Conservation (phyloP, 1,139 yeast genomes). For the Candida sp. region DNA sequence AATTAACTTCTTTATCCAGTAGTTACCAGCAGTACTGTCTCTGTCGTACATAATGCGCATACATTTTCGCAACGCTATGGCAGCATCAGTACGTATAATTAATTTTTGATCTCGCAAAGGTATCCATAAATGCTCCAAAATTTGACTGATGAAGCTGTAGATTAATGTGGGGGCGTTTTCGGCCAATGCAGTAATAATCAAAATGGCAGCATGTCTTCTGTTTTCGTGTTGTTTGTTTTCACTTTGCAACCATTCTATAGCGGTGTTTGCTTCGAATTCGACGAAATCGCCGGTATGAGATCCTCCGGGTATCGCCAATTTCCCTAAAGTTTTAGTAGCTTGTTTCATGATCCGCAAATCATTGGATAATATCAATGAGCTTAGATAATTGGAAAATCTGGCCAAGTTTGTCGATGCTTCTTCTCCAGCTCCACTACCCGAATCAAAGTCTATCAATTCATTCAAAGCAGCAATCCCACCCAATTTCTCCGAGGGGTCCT, state of each 20-base stretch:
- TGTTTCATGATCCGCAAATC: conserved; percentile 83
- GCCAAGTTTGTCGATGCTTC: conserved; percentile 90
- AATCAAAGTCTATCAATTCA: conserved; percentile 76
- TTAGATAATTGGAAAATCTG: conserved; percentile 81
- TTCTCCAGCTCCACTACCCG: conserved; percentile 55
- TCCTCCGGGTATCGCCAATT: conserved; percentile 86
- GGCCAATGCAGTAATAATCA: conserved; percentile 81
- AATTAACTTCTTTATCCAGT: conserved; percentile 72
- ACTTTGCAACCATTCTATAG: conserved; percentile 86
- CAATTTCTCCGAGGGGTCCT: conserved; percentile 66
- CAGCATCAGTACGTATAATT: conserved; percentile 78
- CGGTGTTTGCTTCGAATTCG: conserved; percentile 85
- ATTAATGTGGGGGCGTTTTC: conserved; percentile 84
- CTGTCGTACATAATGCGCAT: conserved; percentile 75
- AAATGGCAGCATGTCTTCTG: conserved; percentile 87
- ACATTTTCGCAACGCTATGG: conserved; percentile 75
- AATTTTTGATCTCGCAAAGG: conserved; percentile 80
- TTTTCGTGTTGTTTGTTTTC: conserved; percentile 74
- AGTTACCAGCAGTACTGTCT: conserved; percentile 65
- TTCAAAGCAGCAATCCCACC: conserved; percentile 94
- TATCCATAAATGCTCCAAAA: conserved; percentile 82
- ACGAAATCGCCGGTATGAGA: conserved; percentile 89
- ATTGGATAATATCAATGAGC: conserved; percentile 76
- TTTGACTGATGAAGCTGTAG: conserved; percentile 73
- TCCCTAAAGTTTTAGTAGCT: conserved; percentile 86